phyloP scores from a whole-genome alignment of 352 stramenopile genomes.

The Pythium sukuiense region DNA sequence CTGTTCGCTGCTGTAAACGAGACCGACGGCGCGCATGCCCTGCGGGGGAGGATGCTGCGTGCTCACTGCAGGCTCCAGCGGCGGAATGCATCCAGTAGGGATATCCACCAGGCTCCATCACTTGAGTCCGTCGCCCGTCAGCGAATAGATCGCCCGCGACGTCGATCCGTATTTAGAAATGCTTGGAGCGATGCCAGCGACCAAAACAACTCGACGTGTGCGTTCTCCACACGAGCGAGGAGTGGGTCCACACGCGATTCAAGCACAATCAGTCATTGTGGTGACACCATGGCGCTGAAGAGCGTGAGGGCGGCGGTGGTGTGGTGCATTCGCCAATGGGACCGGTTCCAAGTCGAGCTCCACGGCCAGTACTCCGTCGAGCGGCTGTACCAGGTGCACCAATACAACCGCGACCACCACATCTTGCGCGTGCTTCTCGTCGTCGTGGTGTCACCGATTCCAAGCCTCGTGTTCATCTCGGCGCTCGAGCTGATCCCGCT shows the following conservation, averaged over 20 bases:
- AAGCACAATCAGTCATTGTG: no score
- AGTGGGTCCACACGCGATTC: neutral
- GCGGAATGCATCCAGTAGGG: neutral
- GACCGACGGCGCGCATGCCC: no score
- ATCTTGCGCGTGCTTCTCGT: neutral
- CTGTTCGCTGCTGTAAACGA: neutral
- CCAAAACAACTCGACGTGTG: no score
- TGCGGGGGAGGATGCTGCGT: neutral
- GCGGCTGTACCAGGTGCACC: slow-evolving; percentile 3
- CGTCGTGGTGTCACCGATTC: neutral
- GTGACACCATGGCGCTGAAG: neutral
- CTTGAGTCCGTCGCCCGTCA: no score
- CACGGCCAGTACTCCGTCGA: slow-evolving; percentile 20
- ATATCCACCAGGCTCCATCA: no score
- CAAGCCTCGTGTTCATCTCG: slow-evolving; percentile 5
- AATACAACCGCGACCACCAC: neutral
- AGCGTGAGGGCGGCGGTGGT: neutral
- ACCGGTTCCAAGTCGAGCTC: slow-evolving; percentile 15
- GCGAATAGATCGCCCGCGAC: no score
- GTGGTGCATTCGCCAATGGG: slow-evolving; percentile 5
- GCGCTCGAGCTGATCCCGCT: slow-evolving; percentile 8
- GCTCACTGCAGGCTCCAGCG: neutral
- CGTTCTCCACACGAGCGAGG: no score
- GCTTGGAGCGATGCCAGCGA: neutral
- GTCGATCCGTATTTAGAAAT: neutral